Conservation (phyloP, 768 basidiomycete species). For the Rossbeevera mucosa region DNA sequence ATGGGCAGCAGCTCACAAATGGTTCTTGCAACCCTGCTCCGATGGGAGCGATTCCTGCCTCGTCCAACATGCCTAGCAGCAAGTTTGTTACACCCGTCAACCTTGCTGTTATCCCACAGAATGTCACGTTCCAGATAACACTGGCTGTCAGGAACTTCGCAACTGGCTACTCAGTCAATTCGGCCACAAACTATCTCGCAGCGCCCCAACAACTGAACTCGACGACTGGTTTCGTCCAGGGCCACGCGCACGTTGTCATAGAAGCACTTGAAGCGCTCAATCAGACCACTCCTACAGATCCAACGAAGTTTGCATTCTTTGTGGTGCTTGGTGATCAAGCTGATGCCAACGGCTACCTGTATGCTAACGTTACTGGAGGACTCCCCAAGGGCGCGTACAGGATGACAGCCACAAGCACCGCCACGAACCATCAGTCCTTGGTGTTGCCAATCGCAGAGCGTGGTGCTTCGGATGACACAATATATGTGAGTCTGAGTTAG, state of each 20-base stretch:
- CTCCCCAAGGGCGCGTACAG: slow-evolving; percentile 50
- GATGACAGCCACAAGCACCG: slow-evolving; percentile 40
- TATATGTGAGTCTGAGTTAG: slow-evolving; percentile 32
- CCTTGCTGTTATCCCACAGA: slow-evolving; percentile 36
- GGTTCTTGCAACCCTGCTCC: slow-evolving; percentile 61
- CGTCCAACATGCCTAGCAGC: slow-evolving; percentile 46
- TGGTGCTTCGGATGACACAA: slow-evolving; percentile 38
- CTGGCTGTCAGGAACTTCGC: slow-evolving; percentile 43
- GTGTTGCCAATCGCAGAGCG: slow-evolving; percentile 37
- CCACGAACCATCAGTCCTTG: slow-evolving; percentile 44
- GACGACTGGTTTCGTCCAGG: slow-evolving; percentile 46
- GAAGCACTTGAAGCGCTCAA: slow-evolving; percentile 46
- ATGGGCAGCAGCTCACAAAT: slow-evolving; percentile 48
- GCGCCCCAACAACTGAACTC: slow-evolving; percentile 51
- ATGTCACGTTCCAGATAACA: slow-evolving; percentile 48
- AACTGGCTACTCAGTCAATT: slow-evolving; percentile 58
- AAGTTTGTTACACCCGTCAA: slow-evolving; percentile 52
- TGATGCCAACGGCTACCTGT: slow-evolving; percentile 42
- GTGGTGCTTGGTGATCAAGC: slow-evolving; percentile 43
- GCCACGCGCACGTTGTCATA: slow-evolving; percentile 62
- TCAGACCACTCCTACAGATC: slow-evolving; percentile 46
- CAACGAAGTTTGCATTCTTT: slow-evolving; percentile 56
- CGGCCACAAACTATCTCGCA: slow-evolving; percentile 47
- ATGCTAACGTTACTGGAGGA: slow-evolving; percentile 47
- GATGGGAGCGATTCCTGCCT: slow-evolving; percentile 54